Evolutionary conservation across 768 basidiomycete genomes (phyloP).

Genomic region (Termitomyces sp.): DNA sequence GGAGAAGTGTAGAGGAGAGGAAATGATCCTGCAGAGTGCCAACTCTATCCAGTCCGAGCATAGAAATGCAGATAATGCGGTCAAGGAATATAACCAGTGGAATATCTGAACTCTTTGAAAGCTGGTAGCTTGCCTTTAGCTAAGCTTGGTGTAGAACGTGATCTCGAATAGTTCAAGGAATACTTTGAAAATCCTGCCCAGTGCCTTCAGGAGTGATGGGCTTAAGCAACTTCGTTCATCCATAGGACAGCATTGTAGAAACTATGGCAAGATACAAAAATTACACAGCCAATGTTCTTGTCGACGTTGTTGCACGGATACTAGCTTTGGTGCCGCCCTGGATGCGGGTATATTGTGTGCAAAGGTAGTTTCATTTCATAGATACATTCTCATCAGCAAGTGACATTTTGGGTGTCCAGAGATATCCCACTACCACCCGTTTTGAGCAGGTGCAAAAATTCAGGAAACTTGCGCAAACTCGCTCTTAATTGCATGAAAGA

Average conservation of each 20-base stretch:
- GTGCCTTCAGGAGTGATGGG: slow-evolving; percentile 94
- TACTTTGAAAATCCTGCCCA: slow-evolving; percentile 99
- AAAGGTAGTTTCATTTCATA: slow-evolving; percentile 52
- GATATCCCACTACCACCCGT: slow-evolving; percentile 97
- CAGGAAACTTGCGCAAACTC: slow-evolving; percentile 93
- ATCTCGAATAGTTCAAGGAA: slow-evolving; percentile 98
- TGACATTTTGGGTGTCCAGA: slow-evolving; percentile 42
- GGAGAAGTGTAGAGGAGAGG: too few relatives aligned
- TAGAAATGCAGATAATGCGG: too few relatives aligned
- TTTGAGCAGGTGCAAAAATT: slow-evolving; percentile 95
- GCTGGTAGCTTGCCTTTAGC: too few relatives aligned
- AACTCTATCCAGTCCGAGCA: too few relatives aligned
- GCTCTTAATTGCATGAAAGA: slow-evolving; percentile 98
- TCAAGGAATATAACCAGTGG: too few relatives aligned
- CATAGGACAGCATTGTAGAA: slow-evolving; percentile 95
- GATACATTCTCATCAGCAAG: background rate
- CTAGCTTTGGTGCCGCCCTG: slow-evolving; percentile 96
- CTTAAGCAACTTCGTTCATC: slow-evolving; percentile 96
- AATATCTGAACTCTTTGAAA: too few relatives aligned
- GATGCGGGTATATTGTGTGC: slow-evolving; percentile 98
- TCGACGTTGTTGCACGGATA: slow-evolving; percentile 95
- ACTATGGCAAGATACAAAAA: slow-evolving; percentile 97
- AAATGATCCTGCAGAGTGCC: too few relatives aligned
- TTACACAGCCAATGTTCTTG: slow-evolving; percentile 97
- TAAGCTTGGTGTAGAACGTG: slow-evolving; percentile 95